Evolutionary conservation across 768 basidiomycete genomes (phyloP), one percentile per base, ranked within the genome.

Genomic region (Boletus speciosus): DNA sequence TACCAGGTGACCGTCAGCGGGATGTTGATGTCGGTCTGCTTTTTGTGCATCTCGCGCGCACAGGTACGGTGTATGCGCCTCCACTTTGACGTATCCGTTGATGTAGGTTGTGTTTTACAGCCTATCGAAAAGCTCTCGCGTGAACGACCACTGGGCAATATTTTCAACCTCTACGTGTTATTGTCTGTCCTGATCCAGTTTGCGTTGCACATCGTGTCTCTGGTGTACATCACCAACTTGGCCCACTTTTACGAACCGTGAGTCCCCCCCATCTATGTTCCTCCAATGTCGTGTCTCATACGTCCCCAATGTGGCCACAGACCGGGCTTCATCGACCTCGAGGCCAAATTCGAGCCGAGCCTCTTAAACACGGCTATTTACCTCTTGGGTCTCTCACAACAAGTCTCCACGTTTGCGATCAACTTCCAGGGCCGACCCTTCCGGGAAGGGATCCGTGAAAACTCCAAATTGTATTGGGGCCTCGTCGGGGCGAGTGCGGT

Each of bases 391-490:
- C 80, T 98, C 36, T 95, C 92, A 2, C 96, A 99, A 69, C 97
- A 99, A 71, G 96, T 99, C 2, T 98, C 96, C 7, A 98, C 97
- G 0, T 98, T 99, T 65, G 87, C 94, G 4, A 93, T 98, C 75
- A 99, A 99, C 76, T 99, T 95, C 81, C 93, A 94, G 76, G 97
- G 97, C 9, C 88, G 97, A 35, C 97, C 97, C 0, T 99, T 98
- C 86, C 86, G 97, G 34, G 97, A 99, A 73, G 93, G 93, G 36
- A 98, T 99, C 66, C 82, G 91, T 3, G 97, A 99, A 73, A 99
- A 99, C 71, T 75, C 86, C 4, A 89, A 93, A n/a, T 68, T 99
- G 19, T 98, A 82, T 71, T 98, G 86, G 77, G 97, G 97, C 25
- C 82, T 98, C 11, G 76, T 97, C 38, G 92, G 89, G 10, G 96